Conservation (phyloP, 768 basidiomycete genomes). For the Lyophyllum atratum region DNA sequence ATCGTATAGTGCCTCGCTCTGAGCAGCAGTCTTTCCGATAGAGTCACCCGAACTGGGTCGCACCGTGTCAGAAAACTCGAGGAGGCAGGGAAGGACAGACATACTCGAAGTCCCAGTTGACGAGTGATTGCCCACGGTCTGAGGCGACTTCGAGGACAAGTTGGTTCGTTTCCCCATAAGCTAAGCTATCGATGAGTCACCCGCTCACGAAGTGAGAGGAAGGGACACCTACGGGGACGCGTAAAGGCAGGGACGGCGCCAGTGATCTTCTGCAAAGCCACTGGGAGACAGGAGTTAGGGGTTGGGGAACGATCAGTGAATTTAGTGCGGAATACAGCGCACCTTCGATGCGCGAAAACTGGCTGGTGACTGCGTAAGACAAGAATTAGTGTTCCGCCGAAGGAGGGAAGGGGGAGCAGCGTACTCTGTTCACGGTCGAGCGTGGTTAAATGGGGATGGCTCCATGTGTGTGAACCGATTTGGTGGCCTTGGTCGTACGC, state of each 20-base stretch:
- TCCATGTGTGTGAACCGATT: conserved; percentile 48
- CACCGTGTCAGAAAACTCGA: background rate
- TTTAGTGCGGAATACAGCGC: conserved; percentile 10
- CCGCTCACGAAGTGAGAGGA: background rate
- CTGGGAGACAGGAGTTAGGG: conserved; percentile 20
- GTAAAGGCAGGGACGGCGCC: conserved; percentile 48
- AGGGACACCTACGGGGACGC: conserved; percentile 40
- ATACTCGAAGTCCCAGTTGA: conserved; percentile 42
- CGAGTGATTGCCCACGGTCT: conserved; percentile 30
- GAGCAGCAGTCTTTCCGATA: conserved; percentile 20
- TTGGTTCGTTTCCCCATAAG: conserved; percentile 45
- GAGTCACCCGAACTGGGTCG: conserved; percentile 30
- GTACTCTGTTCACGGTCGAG: conserved; percentile 41
- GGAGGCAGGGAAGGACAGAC: conserved; percentile 4
- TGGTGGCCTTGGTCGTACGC: conserved; percentile 42
- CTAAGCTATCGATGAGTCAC: conserved; percentile 13
- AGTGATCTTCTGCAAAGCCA: conserved; percentile 42
- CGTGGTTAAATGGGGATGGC: conserved; percentile 37
- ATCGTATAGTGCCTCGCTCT: conserved; percentile 26
- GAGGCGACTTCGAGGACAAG: conserved; percentile 33
- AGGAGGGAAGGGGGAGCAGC: conserved; percentile 3
- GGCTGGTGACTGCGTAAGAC: conserved; percentile 36
- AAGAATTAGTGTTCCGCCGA: background rate
- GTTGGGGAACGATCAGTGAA: background rate
- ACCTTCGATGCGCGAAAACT: conserved; percentile 48